Conservation (phyloP, 208 protist genomes). For the Trypanosomatidae sp. region DNA sequence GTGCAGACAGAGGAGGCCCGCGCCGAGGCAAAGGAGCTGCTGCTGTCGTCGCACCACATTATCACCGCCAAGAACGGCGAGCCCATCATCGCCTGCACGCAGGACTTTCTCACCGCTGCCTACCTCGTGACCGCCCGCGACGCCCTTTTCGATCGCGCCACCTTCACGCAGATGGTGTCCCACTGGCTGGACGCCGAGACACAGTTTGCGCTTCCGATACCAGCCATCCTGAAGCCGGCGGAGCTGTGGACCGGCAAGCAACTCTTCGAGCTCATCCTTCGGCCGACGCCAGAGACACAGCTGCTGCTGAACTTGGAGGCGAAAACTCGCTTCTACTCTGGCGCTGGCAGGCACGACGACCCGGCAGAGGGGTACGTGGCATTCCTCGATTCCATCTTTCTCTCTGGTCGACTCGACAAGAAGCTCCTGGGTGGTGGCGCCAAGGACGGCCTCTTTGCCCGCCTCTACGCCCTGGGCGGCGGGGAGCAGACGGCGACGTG, state of each 20-base stretch:
- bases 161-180: conserved; percentile 91
- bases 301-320: conserved; percentile 93
- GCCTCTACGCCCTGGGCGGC: conserved; percentile 90
- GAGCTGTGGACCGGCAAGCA: conserved; percentile 99
- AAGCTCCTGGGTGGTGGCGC: conserved; percentile 94
- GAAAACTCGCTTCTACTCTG: conserved; percentile 91
- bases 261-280: conserved; percentile 95
- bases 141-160: conserved; percentile 94
- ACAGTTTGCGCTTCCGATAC: conserved; percentile 94
- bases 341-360: conserved; percentile 62
- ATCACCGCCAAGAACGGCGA: conserved; percentile 98
- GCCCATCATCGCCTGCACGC: conserved; percentile 98
- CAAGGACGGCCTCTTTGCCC: conserved; percentile 96
- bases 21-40: conserved; percentile 97
- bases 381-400: conserved; percentile 93
- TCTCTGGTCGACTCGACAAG: conserved; percentile 98
- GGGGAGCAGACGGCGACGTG: conserved; percentile 80
- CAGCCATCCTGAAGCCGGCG: conserved; percentile 97
- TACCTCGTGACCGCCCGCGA: conserved; percentile 97
- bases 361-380: conserved; percentile 94
- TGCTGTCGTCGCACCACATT: conserved; percentile 98
- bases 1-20: conserved; percentile 99
- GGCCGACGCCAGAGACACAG: conserved; percentile 44
- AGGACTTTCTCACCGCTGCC: conserved; percentile 99
- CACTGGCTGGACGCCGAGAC: conserved; percentile 79